Percentiles rank a stretch among this genome's conserved stretches.
Evolutionary conservation across 352 stramenopile genomes (phyloP).

Genomic region (Globisporangium spinosum): DNA sequence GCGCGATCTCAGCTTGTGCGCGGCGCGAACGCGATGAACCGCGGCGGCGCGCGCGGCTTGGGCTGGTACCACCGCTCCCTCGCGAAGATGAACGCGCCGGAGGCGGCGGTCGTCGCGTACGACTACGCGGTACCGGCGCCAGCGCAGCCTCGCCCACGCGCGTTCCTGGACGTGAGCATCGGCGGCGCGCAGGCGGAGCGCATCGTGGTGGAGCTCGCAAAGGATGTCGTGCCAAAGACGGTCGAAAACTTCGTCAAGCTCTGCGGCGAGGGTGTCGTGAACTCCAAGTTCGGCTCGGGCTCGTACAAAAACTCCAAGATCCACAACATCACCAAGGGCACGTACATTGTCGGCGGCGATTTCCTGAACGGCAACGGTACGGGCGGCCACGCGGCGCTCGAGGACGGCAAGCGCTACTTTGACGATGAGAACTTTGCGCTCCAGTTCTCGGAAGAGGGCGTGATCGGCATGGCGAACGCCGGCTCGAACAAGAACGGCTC

Average conservation of each 20-base stretch:
- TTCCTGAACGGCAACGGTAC: conserved; percentile 71
- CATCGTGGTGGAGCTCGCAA: conserved; percentile 78
- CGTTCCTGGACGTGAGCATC: conserved; percentile 83
- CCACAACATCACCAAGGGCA: conserved; percentile 83
- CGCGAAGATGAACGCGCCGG: conserved; percentile 78
- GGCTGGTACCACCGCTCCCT: conserved; percentile 84
- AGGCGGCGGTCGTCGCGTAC: conserved; percentile 51
- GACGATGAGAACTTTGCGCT: conserved; percentile 87
- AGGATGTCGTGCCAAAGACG: conserved; percentile 78
- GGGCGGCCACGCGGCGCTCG: conserved; percentile 69
- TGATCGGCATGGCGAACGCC: conserved; percentile 96
- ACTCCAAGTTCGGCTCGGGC: conserved; percentile 45
- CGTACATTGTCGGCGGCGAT: conserved; percentile 73
- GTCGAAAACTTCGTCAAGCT: conserved; percentile 76
- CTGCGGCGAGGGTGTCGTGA: conserved; percentile 67
- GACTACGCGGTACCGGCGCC: conserved; percentile 62
- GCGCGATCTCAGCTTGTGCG: conserved; percentile 58
- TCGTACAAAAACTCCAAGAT: conserved; percentile 85
- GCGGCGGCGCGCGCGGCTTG: conserved; percentile 64
- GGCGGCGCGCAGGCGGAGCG: conserved; percentile 69
- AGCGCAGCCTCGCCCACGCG: conserved; percentile 50
- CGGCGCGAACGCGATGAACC: conserved; percentile 46
- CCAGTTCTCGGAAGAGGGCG: conserved; percentile 79
- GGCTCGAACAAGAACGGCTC: conserved; percentile 97
- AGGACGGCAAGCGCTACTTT: conserved; percentile 70